These are phyloP conservation scores for Rhodotorula kratochvilovae DNA, from an alignment of 768 basidiomycete genomes.

Conservation along the genomic window DNA sequence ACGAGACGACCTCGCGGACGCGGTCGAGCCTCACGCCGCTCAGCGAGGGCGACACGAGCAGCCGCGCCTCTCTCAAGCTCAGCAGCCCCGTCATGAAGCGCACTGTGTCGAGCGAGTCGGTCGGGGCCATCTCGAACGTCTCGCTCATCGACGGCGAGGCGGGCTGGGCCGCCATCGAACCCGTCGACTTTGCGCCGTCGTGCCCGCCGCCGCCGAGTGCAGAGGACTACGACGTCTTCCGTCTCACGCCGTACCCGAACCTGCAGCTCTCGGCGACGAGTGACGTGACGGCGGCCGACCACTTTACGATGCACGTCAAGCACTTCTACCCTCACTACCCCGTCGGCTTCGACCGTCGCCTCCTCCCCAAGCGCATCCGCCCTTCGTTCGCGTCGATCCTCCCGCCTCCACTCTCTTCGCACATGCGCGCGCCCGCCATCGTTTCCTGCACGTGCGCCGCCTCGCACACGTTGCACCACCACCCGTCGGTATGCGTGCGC, in stretches of 20 bases:
- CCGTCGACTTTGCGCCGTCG: background rate
- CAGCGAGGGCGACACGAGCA: background rate
- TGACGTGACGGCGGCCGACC: slow-evolving; percentile 21
- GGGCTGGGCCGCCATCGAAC: background rate
- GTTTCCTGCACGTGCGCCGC: background rate
- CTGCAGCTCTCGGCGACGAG: slow-evolving; percentile 18
- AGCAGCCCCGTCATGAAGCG: background rate
- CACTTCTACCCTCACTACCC: background rate
- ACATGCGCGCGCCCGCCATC: background rate
- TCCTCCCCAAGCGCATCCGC: background rate
- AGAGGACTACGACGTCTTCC: slow-evolving; percentile 8
- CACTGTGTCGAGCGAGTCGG: background rate
- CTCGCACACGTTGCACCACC: slow-evolving; percentile 15
- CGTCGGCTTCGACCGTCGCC: too few species aligned
- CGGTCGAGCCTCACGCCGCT: background rate
- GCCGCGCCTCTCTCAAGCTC: background rate
- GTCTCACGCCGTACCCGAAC: background rate
- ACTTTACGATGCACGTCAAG: slow-evolving; percentile 29
- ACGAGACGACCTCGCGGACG: background rate
- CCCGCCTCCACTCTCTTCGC: background rate
- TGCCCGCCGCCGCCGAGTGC: background rate
- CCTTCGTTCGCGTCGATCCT: background rate
- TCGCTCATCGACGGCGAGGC: background rate
- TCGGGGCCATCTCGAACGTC: background rate
- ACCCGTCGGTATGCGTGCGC: slow-evolving; percentile 16